Conservation (phyloP, 257 asterid genomes). For the Solanum infundibuliforme region DNA sequence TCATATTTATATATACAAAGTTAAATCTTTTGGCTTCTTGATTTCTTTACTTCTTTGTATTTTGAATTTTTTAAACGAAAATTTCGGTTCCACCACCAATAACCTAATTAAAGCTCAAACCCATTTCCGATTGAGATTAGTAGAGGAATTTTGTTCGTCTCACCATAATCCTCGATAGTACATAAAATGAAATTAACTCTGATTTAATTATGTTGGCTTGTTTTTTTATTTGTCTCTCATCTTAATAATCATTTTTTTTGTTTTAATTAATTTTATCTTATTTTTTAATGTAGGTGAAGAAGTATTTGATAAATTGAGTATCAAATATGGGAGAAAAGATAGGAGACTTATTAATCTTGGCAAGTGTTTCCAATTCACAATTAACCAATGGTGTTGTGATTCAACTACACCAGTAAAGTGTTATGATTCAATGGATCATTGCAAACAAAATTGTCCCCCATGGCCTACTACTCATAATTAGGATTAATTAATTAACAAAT, state of each 20-base stretch:
- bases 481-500: background rate
- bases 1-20: background rate
- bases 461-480: background rate
- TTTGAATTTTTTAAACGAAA: background rate
- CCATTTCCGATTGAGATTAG: background rate
- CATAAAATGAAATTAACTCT: background rate
- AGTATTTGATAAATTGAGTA: background rate
- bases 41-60: background rate
- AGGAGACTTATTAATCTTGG: background rate
- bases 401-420: background rate
- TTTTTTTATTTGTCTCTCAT: background rate
- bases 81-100: fast-evolving
- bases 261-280: background rate
- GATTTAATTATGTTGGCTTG: background rate
- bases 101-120: background rate
- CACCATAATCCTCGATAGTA: background rate
- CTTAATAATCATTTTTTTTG: background rate
- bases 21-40: background rate
- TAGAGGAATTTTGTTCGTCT: background rate
- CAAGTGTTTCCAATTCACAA: background rate
- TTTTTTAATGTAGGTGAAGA: background rate
- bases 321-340: background rate
- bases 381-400: background rate
- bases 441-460: background rate
- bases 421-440: background rate